phyloP scores from a whole-genome alignment of 495 filamentous ascomycete species.

The Mycothermus thermophilus region DNA sequence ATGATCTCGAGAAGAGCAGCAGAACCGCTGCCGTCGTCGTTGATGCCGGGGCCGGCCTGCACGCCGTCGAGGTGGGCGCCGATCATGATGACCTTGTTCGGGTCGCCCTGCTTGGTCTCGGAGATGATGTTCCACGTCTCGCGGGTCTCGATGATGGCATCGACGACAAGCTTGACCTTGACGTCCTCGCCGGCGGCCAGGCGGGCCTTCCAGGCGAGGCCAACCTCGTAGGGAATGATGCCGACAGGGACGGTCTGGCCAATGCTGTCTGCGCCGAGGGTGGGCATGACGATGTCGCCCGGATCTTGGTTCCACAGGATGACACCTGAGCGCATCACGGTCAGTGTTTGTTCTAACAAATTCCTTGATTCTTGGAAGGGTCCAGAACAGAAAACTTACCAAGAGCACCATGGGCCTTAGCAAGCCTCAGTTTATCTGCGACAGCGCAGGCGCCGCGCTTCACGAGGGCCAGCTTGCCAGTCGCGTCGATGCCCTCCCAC shows the following conservation, averaged over 20 bases:
- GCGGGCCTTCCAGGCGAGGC: conserved; percentile 29
- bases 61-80: conserved; percentile 63
- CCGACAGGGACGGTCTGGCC: conserved; percentile 18
- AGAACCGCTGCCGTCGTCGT: conserved; percentile 41
- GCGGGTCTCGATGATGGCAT: conserved; percentile 32
- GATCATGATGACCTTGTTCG: conserved; percentile 46
- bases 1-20: conserved; percentile 43
- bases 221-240: conserved; percentile 31
- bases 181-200: conserved; percentile 23
- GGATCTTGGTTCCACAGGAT: conserved; percentile 48
- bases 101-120: conserved; percentile 49
- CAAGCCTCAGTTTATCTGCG: conserved; percentile 42
- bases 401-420: conserved; percentile 43
- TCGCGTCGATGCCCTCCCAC: conserved; percentile 27
- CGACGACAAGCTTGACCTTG: conserved; percentile 12
- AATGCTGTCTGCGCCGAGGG: conserved; percentile 17
- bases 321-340: conserved; percentile 7
- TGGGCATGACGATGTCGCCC: conserved; percentile 39
- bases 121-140: conserved; percentile 52
- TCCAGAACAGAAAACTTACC: conserved; percentile 25
- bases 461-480: conserved; percentile 48
- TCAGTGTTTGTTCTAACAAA: neutral
- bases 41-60: conserved; percentile 38
- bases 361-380: no score
- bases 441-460: conserved; percentile 49